Evolutionary conservation across 768 basidiomycete genomes (phyloP), one percentile per base, ranked within the genome.

Genomic region (Boletus eberwhitei): DNA sequence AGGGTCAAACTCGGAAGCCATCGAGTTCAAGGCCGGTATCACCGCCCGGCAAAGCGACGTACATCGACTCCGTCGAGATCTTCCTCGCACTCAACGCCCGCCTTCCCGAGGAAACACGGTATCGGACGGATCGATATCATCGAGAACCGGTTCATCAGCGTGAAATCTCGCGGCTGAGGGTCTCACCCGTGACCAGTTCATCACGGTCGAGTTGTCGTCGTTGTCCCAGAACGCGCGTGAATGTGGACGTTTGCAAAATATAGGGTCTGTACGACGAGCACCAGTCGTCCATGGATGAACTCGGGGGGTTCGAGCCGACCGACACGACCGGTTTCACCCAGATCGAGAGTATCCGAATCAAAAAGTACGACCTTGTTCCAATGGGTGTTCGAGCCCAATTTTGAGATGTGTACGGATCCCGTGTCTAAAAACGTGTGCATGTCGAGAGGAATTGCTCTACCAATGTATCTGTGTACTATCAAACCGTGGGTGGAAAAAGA

Each of bases 151-250:
- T 99, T 97, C 78, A 98, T 98, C 70, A 97, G 97, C 53, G 97
- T 99, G 69, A 99, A 98, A 75, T 93, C 91, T 45, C 91, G 97
- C 32, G 97, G 97, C n/a, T 99, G 97, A 98, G 73, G 97, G 97
- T 41, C 83, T 99, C 50, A 97, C 94, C 52, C 82, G 97, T 34
- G 97, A 99, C 72, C 89, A 93, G 69, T 99, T 98, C 75, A 79
- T 97, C 64, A 98, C 97, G 21, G 78, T 91, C 64, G 88, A 88
- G 70, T 79, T 98, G 12, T 35, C 7, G 5, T 44, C 29, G 8
- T 3, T 31, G 21, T 17, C 26, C 9, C 8, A 32, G 22, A 19
- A 29, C 14, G 11, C 14, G 0, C 8, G 44, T n/a, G 13, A 19
- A 21, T 24, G 53, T 47, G 59, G 59, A 55, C 22, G 46, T 3